Percentiles rank a stretch among this genome's conserved stretches.
phyloP scores from a whole-genome alignment of 805 yeast genomes.

The Candida methanosorbosa region DNA sequence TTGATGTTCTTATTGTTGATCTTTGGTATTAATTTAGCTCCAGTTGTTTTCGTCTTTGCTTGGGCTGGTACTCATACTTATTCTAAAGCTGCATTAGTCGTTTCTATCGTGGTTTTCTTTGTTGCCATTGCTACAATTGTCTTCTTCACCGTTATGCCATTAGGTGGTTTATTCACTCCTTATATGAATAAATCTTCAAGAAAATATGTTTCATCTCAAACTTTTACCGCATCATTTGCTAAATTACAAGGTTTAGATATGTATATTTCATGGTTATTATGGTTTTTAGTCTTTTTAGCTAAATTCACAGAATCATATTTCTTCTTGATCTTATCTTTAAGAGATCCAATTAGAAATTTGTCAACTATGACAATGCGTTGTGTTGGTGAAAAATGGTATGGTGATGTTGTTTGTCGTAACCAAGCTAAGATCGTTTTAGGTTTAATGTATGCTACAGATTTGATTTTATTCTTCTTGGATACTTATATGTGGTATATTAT shows the following conservation, averaged over 20 bases:
- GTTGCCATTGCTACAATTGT: conserved; percentile 76
- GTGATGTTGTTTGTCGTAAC: conserved; percentile 61
- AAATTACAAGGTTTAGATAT: conserved; percentile 79
- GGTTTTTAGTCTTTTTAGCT: conserved; percentile 86
- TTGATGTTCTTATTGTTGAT: conserved; percentile 63
- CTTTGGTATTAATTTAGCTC: conserved; percentile 68
- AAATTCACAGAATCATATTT: conserved; percentile 86
- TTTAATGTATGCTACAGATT: conserved; percentile 86
- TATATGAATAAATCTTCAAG: conserved; percentile 83
- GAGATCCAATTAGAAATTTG: conserved; percentile 91
- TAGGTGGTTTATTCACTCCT: conserved; percentile 92
- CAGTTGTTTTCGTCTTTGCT: conserved; percentile 77
- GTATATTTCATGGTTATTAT: conserved; percentile 92
- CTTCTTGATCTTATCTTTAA: conserved; percentile 79
- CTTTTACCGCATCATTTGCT: conserved; percentile 89
- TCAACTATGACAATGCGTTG: conserved; percentile 87
- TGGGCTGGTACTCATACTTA: conserved; percentile 61
- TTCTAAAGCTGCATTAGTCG: conserved; percentile 66
- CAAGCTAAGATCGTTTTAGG: conserved; percentile 89
- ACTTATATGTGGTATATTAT: conserved; percentile 98
- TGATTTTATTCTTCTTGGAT: conserved; percentile 95
- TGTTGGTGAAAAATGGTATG: conserved; percentile 91
- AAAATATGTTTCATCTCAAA: conserved; percentile 85
- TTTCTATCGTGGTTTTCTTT: conserved; percentile 82
- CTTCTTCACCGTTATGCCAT: conserved; percentile 91